Conservation (phyloP, 2,329 filamentous ascomycete species). For the Fonsecaea multimorphosa region DNA sequence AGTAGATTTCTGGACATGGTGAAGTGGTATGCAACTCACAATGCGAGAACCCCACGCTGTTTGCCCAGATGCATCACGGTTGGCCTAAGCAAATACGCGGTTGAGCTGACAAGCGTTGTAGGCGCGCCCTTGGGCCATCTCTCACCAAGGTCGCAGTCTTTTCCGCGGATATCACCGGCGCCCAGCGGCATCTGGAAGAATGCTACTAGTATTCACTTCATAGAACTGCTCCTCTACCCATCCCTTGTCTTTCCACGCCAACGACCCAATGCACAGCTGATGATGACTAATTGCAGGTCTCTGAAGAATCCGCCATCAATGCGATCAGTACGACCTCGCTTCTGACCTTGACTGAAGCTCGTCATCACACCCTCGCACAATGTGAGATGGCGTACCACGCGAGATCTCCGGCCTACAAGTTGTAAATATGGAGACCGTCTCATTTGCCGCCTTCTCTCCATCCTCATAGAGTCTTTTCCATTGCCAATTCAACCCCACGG, state of each 20-base stretch:
- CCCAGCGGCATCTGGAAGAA: neutral
- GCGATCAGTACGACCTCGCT: neutral
- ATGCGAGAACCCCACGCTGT: neutral
- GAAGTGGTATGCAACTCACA: neutral
- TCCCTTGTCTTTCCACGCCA: too few species aligned
- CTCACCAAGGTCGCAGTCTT: neutral
- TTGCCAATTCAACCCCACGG: neutral
- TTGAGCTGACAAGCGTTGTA: neutral
- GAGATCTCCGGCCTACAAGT: neutral
- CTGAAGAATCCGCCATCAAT: neutral
- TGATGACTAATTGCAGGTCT: constrained; percentile 5
- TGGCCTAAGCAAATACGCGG: neutral
- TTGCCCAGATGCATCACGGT: neutral
- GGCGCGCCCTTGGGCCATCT: neutral
- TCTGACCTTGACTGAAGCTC: neutral
- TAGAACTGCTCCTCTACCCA: neutral
- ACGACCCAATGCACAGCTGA: too few species aligned
- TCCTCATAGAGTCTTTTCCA: neutral
- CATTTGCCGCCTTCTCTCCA: neutral
- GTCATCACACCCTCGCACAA: neutral
- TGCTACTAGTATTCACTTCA: neutral
- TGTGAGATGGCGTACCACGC: neutral
- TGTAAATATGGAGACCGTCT: neutral
- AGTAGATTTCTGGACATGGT: neutral
- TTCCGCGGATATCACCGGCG: constrained; percentile 17